Base-by-base conservation (phyloP, 2,329 filamentous ascomycete species). In the Sarocladium oryzae region DNA sequence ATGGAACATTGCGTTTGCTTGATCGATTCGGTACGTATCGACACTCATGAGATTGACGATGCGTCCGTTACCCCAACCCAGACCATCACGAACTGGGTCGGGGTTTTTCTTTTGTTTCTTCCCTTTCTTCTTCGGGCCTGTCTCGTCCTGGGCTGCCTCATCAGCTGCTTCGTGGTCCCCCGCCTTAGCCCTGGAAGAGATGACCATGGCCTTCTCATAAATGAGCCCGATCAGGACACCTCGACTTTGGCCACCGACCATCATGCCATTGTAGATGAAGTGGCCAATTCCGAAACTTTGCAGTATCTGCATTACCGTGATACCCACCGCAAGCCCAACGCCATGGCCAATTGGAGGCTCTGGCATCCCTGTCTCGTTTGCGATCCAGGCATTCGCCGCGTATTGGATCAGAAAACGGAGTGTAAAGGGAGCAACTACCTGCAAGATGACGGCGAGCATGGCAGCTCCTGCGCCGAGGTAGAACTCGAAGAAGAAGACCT, bases 11-110 rank as follows among this genome's bases (percentile, higher is more conserved):
- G 88, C 89, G 35, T 81, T 89, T 1, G 90, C 90, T 63, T 90
- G 86, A 60, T 97, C 91, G 54, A 99, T 77, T 57, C 92, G 89
- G 67, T 95, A 95, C 0, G 91, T 95, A 64, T 97, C 92, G 40
- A 93, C 89, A 55, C 89, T 92, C 91, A 97, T 96, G 58, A 97
- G 65, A 58, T 95, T 95, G 63, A 93, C 83, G 50, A 97, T 89
- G 56, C 89, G 83, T 20, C 93, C 93, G 61, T 96, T 97, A 52
- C 85, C 85, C 92, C 92, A 97, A 21, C 92, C 93, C 20, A 81
- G 75, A 2, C 86, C 88, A 60, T 93, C 87, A 11, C 63, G 66
- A 38, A 66, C 41, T 71, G 69, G 3, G 64, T 59, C 5, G 61
- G 56, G 66, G 20, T 71, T 66, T 46, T 72, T 66, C 15, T 68